Percentiles rank a stretch among this genome's conserved stretches.
These are phyloP conservation scores for Strombidium stylifer DNA, from an alignment of 73 alveolate genomes.

Conservation along the genomic window DNA sequence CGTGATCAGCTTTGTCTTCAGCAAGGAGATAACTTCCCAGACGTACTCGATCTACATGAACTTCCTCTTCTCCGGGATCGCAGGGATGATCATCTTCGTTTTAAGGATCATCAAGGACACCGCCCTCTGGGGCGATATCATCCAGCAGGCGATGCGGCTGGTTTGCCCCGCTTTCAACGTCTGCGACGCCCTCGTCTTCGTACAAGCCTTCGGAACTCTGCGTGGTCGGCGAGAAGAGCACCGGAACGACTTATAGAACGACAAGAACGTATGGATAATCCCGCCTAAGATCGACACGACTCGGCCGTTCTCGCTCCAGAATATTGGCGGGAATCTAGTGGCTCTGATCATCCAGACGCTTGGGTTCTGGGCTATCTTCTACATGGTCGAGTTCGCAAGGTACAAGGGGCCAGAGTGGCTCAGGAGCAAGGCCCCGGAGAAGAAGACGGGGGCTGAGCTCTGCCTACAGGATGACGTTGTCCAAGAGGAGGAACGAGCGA, in stretches of 20 bases:
- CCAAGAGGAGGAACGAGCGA: constrained; percentile 32
- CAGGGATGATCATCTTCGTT: constrained; percentile 34
- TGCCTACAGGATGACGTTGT: constrained; percentile 34
- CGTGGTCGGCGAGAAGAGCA: not conserved
- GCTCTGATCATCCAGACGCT: not conserved
- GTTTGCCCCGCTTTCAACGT: constrained; percentile 8
- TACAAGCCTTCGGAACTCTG: not conserved
- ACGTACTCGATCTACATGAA: constrained; percentile 71
- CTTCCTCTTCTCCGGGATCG: constrained; percentile 53
- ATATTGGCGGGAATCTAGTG: constrained; percentile 30
- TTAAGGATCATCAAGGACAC: constrained; percentile 24
- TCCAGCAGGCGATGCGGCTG: constrained; percentile 35
- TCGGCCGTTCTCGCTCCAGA: not conserved
- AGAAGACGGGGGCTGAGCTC: not conserved
- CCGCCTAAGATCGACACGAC: not conserved
- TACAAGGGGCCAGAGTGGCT: not conserved
- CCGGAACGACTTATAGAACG: too few species aligned
- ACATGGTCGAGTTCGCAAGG: constrained; percentile 13
- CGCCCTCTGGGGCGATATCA: constrained; percentile 1
- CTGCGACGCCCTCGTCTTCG: not conserved
- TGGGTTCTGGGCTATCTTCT: constrained; percentile 9
- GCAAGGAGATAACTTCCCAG: constrained; percentile 63
- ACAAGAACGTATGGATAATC: too few species aligned
- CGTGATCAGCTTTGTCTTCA: constrained; percentile 67
- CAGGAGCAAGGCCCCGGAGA: not conserved